Base-by-base conservation (phyloP, 495 filamentous ascomycete species). In the Aspergillus taichungensis region DNA sequence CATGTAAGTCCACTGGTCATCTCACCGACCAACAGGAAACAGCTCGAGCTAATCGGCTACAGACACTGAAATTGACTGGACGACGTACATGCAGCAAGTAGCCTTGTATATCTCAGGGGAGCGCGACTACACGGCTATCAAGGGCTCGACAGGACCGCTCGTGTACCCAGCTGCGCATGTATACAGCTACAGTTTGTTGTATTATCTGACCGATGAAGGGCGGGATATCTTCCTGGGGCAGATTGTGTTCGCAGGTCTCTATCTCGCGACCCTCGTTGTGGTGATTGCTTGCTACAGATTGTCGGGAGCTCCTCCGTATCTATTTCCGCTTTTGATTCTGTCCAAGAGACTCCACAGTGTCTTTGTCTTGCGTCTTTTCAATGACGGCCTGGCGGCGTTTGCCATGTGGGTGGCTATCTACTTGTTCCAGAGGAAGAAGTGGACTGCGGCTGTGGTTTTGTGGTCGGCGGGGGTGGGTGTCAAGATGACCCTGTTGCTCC, bases 11-110 rank as follows among this genome's bases (percentile, higher is more conserved):
- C 47, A 9, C 14, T 28, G 18, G 41, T 28, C 28, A 42, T 27
- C 45, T 41, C 45, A 34, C 34, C 42, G 42, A 39, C 42, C 37
- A 13, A 30, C 47, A 42, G 55, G 52, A 11, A 42, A 24, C 37
- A 6, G 14, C 33, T 47, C 27, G 27, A 34, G 14, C 54, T 63
- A 56, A 57, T 46, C 34, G 29, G 2, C 9, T 39, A 27, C 55
- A 97, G 92, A 98, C 62, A 98, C 92, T 35, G 92, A 98, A 61
- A 98, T 98, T 57, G 92, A 98, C 66, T 98, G 92, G 92, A 75
- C 72, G 42, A 88, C 91, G 2, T 98, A 98, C 63, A 97, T 97
- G 90, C 75, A 95, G 53, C 92, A 98, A 53, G 68, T 96, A 42
- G 63, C 76, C 24, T 83, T 89, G 30, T 92, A 84, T 54, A 58